A percentile compares a stretch with the other conserved stretches of the same genome.
phyloP scores from a whole-genome alignment of 2,329 filamentous ascomycete genomes.

The Didymellaceae sp. region DNA sequence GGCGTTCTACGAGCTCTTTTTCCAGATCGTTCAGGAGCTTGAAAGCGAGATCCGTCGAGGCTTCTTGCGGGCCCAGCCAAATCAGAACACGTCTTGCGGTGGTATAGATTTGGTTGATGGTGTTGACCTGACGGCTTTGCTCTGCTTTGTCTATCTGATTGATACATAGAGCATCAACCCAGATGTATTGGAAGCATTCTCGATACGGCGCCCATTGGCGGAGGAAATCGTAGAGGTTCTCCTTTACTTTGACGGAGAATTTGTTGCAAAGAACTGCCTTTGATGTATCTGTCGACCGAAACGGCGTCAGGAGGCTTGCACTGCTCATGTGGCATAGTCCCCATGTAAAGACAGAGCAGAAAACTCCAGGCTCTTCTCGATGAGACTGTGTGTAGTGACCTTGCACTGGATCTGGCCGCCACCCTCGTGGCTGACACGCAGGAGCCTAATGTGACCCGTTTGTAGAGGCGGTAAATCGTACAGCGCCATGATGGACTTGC shows the following conservation, averaged over 20 bases:
- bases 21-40: too few relatives aligned
- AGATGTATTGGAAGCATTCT: slow-evolving; percentile 2
- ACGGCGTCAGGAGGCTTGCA: not conserved
- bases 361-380: too few relatives aligned
- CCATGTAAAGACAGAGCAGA: too few relatives aligned
- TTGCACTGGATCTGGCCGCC: too few relatives aligned
- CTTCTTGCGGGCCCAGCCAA: not conserved
- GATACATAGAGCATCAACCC: slow-evolving; percentile 27
- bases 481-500: too few relatives aligned
- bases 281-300: not conserved
- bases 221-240: slow-evolving; percentile 25
- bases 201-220: not conserved
- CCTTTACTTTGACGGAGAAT: not conserved
- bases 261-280: slow-evolving; percentile 20
- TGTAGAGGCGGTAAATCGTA: too few relatives aligned
- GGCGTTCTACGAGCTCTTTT: too few relatives aligned
- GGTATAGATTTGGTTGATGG: slow-evolving; percentile 14
- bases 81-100: not conserved
- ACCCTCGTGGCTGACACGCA: not conserved
- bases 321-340: not conserved
- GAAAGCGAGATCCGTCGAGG: too few relatives aligned
- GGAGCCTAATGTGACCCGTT: not conserved
- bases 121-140: slow-evolving; percentile 4
- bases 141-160: slow-evolving; percentile 16
- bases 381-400: too few relatives aligned